Evolutionary conservation across 164 flowering plant species (phyloP).

Genomic region (Saururus chinensis): DNA sequence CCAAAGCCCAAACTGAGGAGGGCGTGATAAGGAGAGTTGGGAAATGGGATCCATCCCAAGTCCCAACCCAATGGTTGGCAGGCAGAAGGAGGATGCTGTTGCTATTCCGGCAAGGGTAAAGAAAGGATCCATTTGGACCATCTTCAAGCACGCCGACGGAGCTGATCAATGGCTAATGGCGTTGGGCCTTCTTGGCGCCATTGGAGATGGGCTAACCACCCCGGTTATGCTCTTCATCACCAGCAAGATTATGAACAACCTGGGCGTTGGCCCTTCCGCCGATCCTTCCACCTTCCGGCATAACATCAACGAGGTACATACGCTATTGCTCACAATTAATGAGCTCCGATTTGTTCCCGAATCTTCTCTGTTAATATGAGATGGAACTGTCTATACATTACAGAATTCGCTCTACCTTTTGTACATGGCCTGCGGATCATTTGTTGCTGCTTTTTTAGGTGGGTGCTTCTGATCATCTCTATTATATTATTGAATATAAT

Average conservation of each 20-base stretch:
- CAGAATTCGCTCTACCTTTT: background rate
- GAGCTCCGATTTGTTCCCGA: background rate
- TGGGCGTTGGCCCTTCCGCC: conserved; percentile 2
- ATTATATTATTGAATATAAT: no score
- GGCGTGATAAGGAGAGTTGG: no score
- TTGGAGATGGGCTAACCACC: conserved; percentile 21
- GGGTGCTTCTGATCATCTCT: background rate
- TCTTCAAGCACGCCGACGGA: conserved; percentile 16
- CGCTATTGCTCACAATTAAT: background rate
- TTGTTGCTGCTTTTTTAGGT: background rate
- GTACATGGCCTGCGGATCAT: background rate
- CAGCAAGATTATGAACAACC: conserved; percentile 18
- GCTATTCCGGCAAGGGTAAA: no score
- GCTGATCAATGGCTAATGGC: conserved; percentile 21
- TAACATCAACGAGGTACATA: conserved; percentile 4
- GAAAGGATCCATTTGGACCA: conserved; percentile 5
- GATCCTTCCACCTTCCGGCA: conserved; percentile 1
- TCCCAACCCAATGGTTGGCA: background rate
- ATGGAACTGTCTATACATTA: background rate
- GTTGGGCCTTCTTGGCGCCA: conserved; percentile 20
- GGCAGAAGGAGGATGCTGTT: background rate
- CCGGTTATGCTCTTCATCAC: conserved; percentile 18
- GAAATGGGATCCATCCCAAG: no score
- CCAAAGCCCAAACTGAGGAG: no score
- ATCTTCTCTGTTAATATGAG: background rate